phyloP scores from a whole-genome alignment of 805 yeast species.

The Saccharomycopsis sp. region DNA sequence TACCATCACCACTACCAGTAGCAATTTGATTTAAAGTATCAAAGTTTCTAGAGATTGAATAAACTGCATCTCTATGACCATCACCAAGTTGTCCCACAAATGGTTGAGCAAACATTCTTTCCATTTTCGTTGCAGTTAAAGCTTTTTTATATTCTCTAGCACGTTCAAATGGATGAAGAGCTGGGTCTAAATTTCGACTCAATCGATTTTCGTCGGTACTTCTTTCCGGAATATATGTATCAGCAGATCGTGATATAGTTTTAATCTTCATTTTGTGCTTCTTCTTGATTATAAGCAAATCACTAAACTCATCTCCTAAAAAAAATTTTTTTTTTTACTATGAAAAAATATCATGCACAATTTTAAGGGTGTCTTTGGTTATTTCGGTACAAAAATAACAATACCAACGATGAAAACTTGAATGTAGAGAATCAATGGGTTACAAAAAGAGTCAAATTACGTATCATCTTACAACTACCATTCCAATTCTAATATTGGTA shows the following conservation, averaged over 20 bases:
- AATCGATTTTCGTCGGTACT: conserved; percentile 80
- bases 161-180: conserved; percentile 92
- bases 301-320: no score
- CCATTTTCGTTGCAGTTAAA: conserved; percentile 87
- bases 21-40: conserved; percentile 64
- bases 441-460: no score
- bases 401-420: no score
- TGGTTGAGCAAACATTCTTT: conserved; percentile 96
- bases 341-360: no score
- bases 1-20: conserved; percentile 92
- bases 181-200: conserved; percentile 87
- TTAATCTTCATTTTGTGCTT: conserved; percentile 67
- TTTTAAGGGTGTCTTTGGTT: no score
- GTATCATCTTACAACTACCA: no score
- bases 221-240: conserved; percentile 83
- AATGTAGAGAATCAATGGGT: no score
- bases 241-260: conserved; percentile 82
- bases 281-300: no score
- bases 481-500: no score
- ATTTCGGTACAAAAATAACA: no score
- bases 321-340: no score
- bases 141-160: conserved; percentile 96
- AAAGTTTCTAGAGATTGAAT: conserved; percentile 73
- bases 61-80: conserved; percentile 94
- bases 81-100: conserved; percentile 89